Evolutionary conservation across 768 basidiomycete genomes (phyloP).

Genomic region (Tylopilus plumbeoviolaceoides): DNA sequence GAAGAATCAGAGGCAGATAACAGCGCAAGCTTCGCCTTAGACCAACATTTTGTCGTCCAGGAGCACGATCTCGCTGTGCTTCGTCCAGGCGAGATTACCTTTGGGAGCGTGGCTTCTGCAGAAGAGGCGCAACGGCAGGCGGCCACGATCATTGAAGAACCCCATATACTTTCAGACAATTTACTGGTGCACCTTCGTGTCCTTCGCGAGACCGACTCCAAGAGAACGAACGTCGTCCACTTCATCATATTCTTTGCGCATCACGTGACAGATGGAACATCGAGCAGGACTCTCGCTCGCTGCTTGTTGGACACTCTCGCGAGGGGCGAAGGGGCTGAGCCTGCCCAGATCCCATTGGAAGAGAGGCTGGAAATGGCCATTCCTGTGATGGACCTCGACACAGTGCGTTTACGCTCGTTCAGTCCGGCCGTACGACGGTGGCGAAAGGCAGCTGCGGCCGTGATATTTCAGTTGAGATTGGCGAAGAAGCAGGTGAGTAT

Average conservation of each 20-base stretch:
- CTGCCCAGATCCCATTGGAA: slow-evolving; percentile 26
- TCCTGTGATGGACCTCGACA: slow-evolving; percentile 36
- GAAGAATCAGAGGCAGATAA: neutral
- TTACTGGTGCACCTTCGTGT: slow-evolving; percentile 41
- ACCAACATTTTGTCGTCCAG: slow-evolving; percentile 37
- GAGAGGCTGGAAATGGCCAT: slow-evolving; percentile 40
- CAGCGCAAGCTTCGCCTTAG: neutral
- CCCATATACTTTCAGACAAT: slow-evolving; percentile 39
- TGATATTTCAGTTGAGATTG: slow-evolving; percentile 34
- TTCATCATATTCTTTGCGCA: slow-evolving; percentile 45
- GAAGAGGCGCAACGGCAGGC: slow-evolving; percentile 34
- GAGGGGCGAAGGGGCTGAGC: neutral
- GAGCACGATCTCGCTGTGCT: slow-evolving; percentile 33
- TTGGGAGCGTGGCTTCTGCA: slow-evolving; percentile 29
- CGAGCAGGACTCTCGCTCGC: slow-evolving; percentile 39
- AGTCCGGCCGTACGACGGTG: slow-evolving; percentile 40
- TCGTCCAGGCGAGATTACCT: slow-evolving; percentile 38
- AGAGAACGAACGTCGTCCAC: slow-evolving; percentile 36
- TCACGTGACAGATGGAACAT: slow-evolving; percentile 46
- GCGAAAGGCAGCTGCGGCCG: slow-evolving; percentile 39
- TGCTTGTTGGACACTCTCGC: slow-evolving; percentile 43
- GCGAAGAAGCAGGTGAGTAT: slow-evolving; percentile 35
- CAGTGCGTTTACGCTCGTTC: slow-evolving; percentile 25
- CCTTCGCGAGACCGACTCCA: slow-evolving; percentile 31
- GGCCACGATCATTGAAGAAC: slow-evolving; percentile 29